Evolutionary conservation across 2,329 filamentous ascomycete genomes (phyloP).

Genomic region (Claviceps pazoutovae): DNA sequence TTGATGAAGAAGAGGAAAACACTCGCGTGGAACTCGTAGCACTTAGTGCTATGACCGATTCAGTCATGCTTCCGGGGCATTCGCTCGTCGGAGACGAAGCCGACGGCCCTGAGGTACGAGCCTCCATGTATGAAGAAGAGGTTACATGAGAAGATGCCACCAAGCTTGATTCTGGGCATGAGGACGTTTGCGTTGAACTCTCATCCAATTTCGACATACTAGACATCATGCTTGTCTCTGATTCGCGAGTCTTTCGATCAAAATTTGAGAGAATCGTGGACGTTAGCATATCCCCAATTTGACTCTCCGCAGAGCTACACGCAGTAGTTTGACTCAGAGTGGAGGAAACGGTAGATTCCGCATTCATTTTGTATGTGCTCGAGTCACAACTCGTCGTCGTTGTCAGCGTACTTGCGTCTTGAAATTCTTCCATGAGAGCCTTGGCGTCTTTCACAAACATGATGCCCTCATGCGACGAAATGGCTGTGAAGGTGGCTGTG

Average conservation of each 20-base stretch:
- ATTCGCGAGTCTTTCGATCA: not conserved
- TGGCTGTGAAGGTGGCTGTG: not conserved
- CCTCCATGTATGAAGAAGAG: not conserved
- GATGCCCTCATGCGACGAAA: not conserved
- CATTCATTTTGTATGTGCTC: not conserved
- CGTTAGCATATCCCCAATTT: not conserved
- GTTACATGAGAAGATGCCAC: not conserved
- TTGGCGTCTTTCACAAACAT: not conserved
- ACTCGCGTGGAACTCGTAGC: not conserved
- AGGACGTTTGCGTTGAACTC: not conserved
- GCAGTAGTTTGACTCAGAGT: not conserved
- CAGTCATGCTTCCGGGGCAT: not conserved
- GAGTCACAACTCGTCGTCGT: slow-evolving; percentile 1
- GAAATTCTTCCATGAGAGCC: not conserved
- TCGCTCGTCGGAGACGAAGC: not conserved
- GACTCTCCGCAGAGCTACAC: not conserved
- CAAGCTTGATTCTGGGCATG: not conserved
- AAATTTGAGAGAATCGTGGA: not conserved
- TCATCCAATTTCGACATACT: not conserved
- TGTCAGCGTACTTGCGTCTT: not conserved
- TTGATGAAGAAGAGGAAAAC: not conserved
- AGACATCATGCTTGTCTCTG: not conserved
- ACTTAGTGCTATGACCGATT: not conserved
- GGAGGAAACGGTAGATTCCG: not conserved
- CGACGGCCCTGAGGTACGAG: not conserved